Percentiles rank a stretch among this genome's conserved stretches.
These are phyloP conservation scores for Flaveria floridana DNA, from an alignment of 140 eudicot species.

Conservation along the genomic window DNA sequence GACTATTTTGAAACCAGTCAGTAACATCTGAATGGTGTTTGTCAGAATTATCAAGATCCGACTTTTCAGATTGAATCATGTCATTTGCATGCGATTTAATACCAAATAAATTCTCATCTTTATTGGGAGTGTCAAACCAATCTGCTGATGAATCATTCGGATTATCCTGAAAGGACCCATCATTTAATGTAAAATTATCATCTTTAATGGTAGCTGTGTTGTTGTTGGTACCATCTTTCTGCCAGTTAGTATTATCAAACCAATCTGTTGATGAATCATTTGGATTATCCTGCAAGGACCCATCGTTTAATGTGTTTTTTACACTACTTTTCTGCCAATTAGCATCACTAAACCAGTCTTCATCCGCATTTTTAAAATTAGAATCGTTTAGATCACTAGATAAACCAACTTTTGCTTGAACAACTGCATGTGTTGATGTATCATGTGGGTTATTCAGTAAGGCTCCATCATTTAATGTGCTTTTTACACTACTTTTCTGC, in stretches of 20 bases:
- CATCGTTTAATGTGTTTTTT: background rate
- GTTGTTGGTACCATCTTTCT: conserved; percentile 23
- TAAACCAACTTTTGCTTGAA: conserved; percentile 28
- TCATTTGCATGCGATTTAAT: conserved; percentile 32
- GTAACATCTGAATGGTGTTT: conserved; percentile 25
- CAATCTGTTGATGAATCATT: conserved; percentile 39
- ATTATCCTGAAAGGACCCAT: conserved; percentile 18
- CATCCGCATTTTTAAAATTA: conserved; percentile 28
- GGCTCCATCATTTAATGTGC: conserved; percentile 9
- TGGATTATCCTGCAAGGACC: conserved; percentile 16
- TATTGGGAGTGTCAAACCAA: conserved; percentile 38
- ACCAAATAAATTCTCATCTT: conserved; percentile 41
- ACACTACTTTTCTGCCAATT: conserved; percentile 39
- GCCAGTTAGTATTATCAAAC: conserved; percentile 43
- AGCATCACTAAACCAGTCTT: conserved; percentile 48
- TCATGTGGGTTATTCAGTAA: conserved; percentile 28
- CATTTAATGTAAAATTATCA: conserved; percentile 35
- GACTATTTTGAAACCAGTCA: conserved; percentile 53
- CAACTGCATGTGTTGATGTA: conserved; percentile 23
- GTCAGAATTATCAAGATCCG: conserved; percentile 32
- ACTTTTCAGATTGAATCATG: conserved; percentile 37
- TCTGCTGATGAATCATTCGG: conserved; percentile 35
- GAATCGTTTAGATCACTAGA: conserved; percentile 19
- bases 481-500: conserved; percentile 34
- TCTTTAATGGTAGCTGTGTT: conserved; percentile 20